Evolutionary conservation across 148 eudicot genomes (phyloP), one percentile per base, ranked within the genome.

Genomic region (Fallopia convolvulus): DNA sequence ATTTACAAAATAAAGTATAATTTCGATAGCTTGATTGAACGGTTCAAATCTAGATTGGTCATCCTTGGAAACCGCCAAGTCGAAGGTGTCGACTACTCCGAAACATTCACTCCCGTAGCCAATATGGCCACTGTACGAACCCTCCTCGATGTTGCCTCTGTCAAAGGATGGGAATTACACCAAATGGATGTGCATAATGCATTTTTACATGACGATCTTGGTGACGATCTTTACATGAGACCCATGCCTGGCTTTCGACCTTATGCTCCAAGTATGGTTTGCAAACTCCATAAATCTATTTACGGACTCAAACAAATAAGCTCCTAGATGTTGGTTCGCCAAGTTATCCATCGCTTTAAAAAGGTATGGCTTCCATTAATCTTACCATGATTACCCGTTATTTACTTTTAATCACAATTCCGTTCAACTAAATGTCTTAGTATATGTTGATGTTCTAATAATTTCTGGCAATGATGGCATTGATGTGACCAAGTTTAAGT

Each of bases 271-370:
- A 32, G 26, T 0, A 14, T 17, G 6, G 76, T 78, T 0, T 78
- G 80, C 13, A 20, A 68, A 3, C 33, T 78, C 2, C 33, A 36
- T 0, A 78, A 78, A 10, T 78, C 80, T 0, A 20, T 78, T 0
- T 78, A 78, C 41, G 76, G 80, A 0, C 32, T 78, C 5, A 8
- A 14, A 6, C 53, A 78, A 14, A 6, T 52, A 78, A 14, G 76
- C 76, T n/a, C 80, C 76, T 15, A 33, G 76, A 1, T 36, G 58
- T n/a, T 78, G 73, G 76, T 72, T 48, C 26, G 70, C 76, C 3
- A 78, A 78, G 23, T 12, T 78, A 15, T 1, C 70, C 6, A 18
- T 0, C 7, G 48, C 70, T 15, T 39, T 78, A 8, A 12, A 18
- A n/a, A 1, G n/a, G 11, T 78, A 53, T 72, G 80, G 68, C 1